Percentiles rank a stretch among this genome's conserved stretches.
phyloP scores from a whole-genome alignment of 305 asterid genomes.

The Rubia peregrina region DNA sequence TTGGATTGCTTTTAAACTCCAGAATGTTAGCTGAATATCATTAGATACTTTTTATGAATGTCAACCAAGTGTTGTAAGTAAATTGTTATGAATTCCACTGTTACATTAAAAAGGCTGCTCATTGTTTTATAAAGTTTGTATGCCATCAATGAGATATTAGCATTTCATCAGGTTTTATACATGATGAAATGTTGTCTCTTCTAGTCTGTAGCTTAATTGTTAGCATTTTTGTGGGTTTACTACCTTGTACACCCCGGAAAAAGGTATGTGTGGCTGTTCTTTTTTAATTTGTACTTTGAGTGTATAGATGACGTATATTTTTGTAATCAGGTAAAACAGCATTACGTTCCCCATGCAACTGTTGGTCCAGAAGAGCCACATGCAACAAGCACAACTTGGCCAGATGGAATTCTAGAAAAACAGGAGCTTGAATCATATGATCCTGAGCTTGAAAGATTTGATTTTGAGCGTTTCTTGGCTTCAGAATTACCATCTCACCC shows the following conservation, averaged over 20 bases:
- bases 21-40: background rate
- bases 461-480: constrained; percentile 57
- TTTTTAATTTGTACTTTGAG: background rate
- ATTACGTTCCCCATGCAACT: constrained; percentile 54
- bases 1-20: background rate
- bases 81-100: background rate
- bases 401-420: constrained; percentile 73
- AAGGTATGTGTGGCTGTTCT: background rate
- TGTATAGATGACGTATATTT: constrained; percentile 5
- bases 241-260: background rate
- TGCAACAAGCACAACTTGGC: constrained; percentile 93
- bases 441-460: constrained; percentile 53
- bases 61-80: too few relatives aligned
- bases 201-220: background rate
- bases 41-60: too few relatives aligned
- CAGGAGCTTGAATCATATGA: constrained; percentile 54
- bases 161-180: background rate
- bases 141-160: background rate
- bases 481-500: constrained; percentile 87
- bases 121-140: background rate
- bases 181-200: background rate
- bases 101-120: background rate
- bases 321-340: constrained; percentile 33
- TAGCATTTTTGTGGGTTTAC: constrained; percentile 1
- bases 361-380: constrained; percentile 99